These are phyloP conservation scores for Colletotrichum paranaense DNA, from an alignment of 2,329 filamentous ascomycete species.

Conservation along the genomic window DNA sequence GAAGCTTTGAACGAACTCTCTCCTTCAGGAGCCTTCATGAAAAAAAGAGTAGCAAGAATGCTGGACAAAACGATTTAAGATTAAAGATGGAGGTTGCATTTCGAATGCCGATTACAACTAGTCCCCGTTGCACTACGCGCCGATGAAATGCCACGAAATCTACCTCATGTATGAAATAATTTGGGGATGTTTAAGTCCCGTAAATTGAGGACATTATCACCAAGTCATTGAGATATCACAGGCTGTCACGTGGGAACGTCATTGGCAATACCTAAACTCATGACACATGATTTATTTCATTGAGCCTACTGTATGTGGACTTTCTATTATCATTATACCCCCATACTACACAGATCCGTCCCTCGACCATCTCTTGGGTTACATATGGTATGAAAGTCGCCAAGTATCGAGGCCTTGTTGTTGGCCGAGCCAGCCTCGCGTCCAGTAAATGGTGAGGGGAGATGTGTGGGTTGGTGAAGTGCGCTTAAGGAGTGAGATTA, in stretches of 20 bases:
- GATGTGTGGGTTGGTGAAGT: background rate
- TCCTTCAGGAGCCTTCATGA: too few species aligned
- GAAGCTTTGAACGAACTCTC: too few species aligned
- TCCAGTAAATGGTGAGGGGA: background rate
- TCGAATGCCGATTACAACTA: too few species aligned
- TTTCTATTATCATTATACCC: background rate
- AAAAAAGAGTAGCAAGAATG: too few species aligned
- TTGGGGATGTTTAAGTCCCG: too few species aligned
- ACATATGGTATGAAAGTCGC: too few species aligned
- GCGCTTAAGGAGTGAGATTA: background rate
- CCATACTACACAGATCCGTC: too few species aligned
- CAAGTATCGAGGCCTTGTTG: background rate
- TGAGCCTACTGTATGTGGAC: background rate
- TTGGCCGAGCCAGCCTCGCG: background rate
- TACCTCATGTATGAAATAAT: too few species aligned
- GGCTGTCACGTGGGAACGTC: background rate
- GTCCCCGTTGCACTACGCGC: too few species aligned
- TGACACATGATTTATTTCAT: background rate
- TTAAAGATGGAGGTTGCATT: too few species aligned
- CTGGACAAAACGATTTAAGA: too few species aligned
- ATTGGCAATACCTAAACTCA: background rate
- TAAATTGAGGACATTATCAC: background rate
- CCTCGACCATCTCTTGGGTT: background rate
- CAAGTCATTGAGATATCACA: background rate
- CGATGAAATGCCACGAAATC: too few species aligned